Base-by-base conservation (phyloP, 352 stramenopile species). In the Pythium periplocum region DNA sequence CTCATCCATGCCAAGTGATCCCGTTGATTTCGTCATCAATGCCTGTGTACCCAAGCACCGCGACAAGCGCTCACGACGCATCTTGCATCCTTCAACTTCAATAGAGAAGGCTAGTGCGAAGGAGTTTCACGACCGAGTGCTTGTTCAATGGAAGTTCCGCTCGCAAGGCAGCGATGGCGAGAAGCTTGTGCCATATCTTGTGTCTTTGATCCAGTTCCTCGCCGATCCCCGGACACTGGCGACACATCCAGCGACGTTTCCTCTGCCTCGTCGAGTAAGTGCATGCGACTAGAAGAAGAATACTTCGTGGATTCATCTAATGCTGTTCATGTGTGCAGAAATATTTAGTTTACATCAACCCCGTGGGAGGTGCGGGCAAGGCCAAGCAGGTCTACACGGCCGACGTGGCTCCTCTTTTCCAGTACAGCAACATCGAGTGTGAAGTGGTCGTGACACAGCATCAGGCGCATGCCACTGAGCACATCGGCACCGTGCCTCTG, bases 301-400 rank as follows among this genome's bases (percentile, higher is more conserved):
- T 53, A 33, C 10, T 5, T 12, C 6, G 48, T 32, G 48, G 2
- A 32, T 41, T 36, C 44, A 12, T 45, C 11, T 33, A 12, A 37
- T 46, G 11, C 41, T 51, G 1, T 33, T 48, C 2, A 45, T 41
- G 50, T n/a, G 32, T 46, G 54, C 41, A 67, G 54, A 73, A 76
- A 68, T 89, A 81, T 57, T 51, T 87, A 36, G 71, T 89, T 39
- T 64, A 90, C 44, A 70, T 93, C 38, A 90, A 90, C 50, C 80
- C 83, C 4, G 71, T 75, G 44, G 75, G 80, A 45, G 82, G 82
- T 7, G 50, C 67, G 2, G 78, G 80, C 26, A 70, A 68, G 6
- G 80, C 76, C 8, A 64, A 77, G 45, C 56, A 78, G 11, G 77
- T 69, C 38, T 90, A 71, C 60, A 56, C 83, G 51, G 53, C 66